phyloP scores from a whole-genome alignment of 1,284 basidiomycete genomes.

The Leccinum solheimii region DNA sequence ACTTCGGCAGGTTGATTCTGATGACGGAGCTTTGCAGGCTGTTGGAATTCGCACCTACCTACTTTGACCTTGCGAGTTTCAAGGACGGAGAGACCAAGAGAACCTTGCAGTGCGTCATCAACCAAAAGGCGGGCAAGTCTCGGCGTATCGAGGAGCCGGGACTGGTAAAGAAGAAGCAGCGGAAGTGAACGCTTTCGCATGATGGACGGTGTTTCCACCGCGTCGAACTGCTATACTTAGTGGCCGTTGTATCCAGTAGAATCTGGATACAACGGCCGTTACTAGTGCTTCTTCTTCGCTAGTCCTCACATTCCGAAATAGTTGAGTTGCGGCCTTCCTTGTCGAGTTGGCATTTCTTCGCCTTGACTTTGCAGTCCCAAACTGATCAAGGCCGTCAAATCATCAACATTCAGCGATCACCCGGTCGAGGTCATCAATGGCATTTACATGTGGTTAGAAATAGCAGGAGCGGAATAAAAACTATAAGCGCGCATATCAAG shows the following conservation, averaged over 20 bases:
- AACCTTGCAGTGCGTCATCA: slow-evolving; percentile 52
- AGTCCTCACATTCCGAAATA: too few species aligned
- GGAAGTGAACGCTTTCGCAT: neutral
- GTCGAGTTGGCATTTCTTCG: too few species aligned
- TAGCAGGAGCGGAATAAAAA: neutral
- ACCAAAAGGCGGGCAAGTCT: slow-evolving; percentile 42
- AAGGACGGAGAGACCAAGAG: slow-evolving; percentile 75
- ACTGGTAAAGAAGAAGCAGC: slow-evolving; percentile 9
- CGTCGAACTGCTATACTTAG: neutral
- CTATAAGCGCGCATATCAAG: slow-evolving; percentile 9
- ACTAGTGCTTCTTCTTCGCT: too few species aligned
- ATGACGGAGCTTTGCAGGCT: slow-evolving; percentile 52
- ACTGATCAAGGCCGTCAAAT: too few species aligned
- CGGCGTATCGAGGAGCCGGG: slow-evolving; percentile 26
- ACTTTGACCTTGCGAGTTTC: slow-evolving; percentile 77
- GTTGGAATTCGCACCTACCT: slow-evolving; percentile 76
- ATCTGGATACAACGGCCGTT: too few species aligned
- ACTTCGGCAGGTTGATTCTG: neutral
- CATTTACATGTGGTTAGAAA: neutral
- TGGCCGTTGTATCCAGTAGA: too few species aligned
- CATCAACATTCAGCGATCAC: too few species aligned
- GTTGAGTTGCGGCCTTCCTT: too few species aligned
- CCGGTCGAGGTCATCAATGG: neutral
- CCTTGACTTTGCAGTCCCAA: too few species aligned
- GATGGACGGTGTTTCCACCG: neutral